Evolutionary conservation across 2,329 filamentous ascomycete genomes (phyloP).

Genomic region (Clarireedia sp.): DNA sequence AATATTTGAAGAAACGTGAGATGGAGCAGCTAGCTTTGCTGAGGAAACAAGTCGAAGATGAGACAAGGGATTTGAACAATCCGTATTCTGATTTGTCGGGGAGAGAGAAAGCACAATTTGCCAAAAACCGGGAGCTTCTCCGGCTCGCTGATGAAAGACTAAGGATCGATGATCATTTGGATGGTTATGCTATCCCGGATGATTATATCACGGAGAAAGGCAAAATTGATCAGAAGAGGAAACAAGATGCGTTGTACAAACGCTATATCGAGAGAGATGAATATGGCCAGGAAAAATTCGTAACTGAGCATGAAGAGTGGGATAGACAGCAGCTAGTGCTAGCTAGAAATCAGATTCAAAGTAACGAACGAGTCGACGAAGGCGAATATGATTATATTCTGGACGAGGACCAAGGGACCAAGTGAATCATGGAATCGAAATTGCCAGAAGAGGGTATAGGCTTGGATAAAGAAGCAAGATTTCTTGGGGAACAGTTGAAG

Average conservation of each 20-base stretch:
- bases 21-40: slow-evolving; percentile 78
- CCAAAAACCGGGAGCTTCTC: slow-evolving; percentile 75
- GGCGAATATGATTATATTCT: slow-evolving; percentile 89
- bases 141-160: slow-evolving; percentile 72
- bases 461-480: slow-evolving; percentile 69
- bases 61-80: slow-evolving; percentile 70
- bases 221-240: slow-evolving; percentile 78
- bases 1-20: slow-evolving; percentile 91
- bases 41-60: slow-evolving; percentile 82
- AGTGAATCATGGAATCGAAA: slow-evolving; percentile 70
- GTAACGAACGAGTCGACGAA: slow-evolving; percentile 66
- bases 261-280: slow-evolving; percentile 83
- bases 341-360: slow-evolving; percentile 76
- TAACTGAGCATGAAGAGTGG: slow-evolving; percentile 95
- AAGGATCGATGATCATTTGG: slow-evolving; percentile 81
- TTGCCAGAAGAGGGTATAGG: slow-evolving; percentile 63
- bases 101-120: slow-evolving; percentile 66
- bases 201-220: slow-evolving; percentile 93
- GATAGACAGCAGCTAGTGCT: slow-evolving; percentile 82
- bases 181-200: slow-evolving; percentile 89
- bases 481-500: slow-evolving; percentile 73
- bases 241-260: slow-evolving; percentile 83
- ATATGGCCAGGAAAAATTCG: slow-evolving; percentile 77
- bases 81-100: slow-evolving; percentile 63
- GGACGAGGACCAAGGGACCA: slow-evolving; percentile 80